These are phyloP conservation scores for Lyophyllum shimeji DNA, from an alignment of 768 basidiomycete genomes.

Conservation along the genomic window DNA sequence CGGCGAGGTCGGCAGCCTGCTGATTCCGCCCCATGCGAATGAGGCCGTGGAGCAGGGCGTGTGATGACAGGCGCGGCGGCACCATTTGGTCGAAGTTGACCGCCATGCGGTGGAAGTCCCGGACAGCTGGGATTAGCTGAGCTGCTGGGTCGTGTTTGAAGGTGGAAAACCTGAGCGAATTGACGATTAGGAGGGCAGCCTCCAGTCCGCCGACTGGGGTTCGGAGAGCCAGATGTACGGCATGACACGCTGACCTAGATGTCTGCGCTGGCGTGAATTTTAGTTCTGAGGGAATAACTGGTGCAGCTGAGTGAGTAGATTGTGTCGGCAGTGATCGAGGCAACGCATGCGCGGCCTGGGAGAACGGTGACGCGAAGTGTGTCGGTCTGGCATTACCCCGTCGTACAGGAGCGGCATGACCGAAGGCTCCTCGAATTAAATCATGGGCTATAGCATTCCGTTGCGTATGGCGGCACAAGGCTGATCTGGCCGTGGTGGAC, in stretches of 20 bases:
- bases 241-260: constrained; percentile 32
- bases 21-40: constrained; percentile 48
- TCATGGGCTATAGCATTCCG: background rate
- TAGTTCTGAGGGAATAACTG: background rate
- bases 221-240: constrained; percentile 46
- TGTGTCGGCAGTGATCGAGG: background rate
- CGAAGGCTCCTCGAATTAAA: background rate
- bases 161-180: constrained; percentile 50
- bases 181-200: constrained; percentile 58
- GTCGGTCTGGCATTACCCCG: background rate
- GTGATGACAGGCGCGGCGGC: constrained; percentile 60
- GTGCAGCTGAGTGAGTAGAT: background rate
- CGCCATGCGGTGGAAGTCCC: constrained; percentile 33
- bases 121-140: constrained; percentile 15
- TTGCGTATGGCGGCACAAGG: constrained; percentile 20
- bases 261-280: constrained; percentile 17
- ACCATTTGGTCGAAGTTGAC: constrained; percentile 50
- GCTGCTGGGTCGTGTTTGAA: constrained; percentile 19
- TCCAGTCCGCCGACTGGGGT: constrained; percentile 35
- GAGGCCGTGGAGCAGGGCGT: constrained; percentile 64
- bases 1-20: constrained; percentile 49
- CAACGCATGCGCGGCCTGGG: background rate
- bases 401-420: background rate
- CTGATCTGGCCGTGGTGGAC: constrained; percentile 50
- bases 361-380: background rate